Percentiles rank a stretch among this genome's conserved stretches.
phyloP scores from a whole-genome alignment of 495 filamentous ascomycete genomes.

The Pseudomonodictys pantanalensis region DNA sequence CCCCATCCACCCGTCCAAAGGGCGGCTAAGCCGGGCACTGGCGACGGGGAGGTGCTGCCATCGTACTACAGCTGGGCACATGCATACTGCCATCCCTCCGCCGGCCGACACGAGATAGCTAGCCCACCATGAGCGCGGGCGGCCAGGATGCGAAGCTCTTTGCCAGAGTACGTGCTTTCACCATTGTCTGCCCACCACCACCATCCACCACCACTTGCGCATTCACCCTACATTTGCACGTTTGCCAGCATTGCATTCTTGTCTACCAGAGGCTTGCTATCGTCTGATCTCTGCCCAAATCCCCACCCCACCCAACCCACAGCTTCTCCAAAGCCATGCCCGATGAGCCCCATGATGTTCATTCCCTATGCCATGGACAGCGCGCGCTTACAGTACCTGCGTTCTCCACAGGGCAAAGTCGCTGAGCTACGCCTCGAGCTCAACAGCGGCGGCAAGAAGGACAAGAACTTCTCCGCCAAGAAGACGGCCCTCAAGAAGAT shows the following conservation, averaged over 20 bases:
- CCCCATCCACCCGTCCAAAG: neutral
- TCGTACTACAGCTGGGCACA: conserved; percentile 22
- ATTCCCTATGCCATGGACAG: conserved; percentile 25
- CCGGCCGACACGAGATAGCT: conserved; percentile 12
- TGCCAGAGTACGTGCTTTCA: conserved; percentile 83
- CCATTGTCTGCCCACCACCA: conserved; percentile 19
- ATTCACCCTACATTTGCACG: conserved; percentile 16
- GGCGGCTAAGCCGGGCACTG: conserved; percentile 15
- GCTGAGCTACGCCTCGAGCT: conserved; percentile 94
- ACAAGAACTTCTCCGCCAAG: conserved; percentile 95
- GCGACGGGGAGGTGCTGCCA: conserved; percentile 15
- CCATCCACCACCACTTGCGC: conserved; percentile 39
- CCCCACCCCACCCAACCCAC: neutral
- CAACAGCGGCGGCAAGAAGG: conserved; percentile 90
- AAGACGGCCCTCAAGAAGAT: conserved; percentile 99
- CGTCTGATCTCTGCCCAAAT: neutral
- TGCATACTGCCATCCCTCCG: conserved; percentile 13
- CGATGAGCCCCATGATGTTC: conserved; percentile 30
- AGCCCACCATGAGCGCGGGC: conserved; percentile 65
- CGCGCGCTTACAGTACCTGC: conserved; percentile 32
- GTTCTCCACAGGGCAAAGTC: conserved; percentile 83
- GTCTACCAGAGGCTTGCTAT: too few relatives aligned
- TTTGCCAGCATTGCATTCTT: neutral
- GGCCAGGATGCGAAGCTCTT: conserved; percentile 99
- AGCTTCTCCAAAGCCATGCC: conserved; percentile 4